phyloP scores from a whole-genome alignment of 768 basidiomycete genomes.

The Suillus paluster region DNA sequence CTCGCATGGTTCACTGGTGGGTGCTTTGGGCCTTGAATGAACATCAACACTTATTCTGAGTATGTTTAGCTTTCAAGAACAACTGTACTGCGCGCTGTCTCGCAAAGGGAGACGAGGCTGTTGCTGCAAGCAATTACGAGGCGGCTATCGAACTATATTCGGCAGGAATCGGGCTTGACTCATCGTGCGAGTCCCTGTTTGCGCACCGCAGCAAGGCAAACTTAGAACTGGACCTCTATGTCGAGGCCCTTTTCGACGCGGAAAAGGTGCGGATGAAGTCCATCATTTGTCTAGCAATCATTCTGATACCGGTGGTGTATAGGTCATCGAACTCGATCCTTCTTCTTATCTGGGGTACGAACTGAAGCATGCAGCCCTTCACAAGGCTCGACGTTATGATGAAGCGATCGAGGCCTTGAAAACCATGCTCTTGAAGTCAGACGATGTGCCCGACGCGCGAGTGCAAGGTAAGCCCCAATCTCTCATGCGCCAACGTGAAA shows the following conservation, averaged over 20 bases:
- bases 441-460: background rate
- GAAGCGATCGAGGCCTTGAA: background rate
- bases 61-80: background rate
- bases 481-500: background rate
- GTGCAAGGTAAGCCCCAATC: background rate
- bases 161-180: background rate
- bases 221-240: background rate
- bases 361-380: background rate
- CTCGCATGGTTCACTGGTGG: background rate
- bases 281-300: too few relatives aligned
- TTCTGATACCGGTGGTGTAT: background rate
- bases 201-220: background rate
- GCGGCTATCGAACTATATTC: constrained; percentile 1
- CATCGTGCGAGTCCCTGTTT: background rate
- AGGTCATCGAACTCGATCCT: background rate
- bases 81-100: background rate
- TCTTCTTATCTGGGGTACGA: background rate
- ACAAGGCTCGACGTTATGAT: background rate
- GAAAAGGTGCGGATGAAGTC: background rate
- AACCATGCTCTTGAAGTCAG: background rate
- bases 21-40: background rate
- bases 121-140: background rate
- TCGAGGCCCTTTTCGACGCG: background rate
- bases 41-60: background rate
- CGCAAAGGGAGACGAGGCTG: background rate